These are phyloP conservation scores for Gymnopus androsaceus DNA, from an alignment of 1,284 basidiomycete species.

Conservation along the genomic window DNA sequence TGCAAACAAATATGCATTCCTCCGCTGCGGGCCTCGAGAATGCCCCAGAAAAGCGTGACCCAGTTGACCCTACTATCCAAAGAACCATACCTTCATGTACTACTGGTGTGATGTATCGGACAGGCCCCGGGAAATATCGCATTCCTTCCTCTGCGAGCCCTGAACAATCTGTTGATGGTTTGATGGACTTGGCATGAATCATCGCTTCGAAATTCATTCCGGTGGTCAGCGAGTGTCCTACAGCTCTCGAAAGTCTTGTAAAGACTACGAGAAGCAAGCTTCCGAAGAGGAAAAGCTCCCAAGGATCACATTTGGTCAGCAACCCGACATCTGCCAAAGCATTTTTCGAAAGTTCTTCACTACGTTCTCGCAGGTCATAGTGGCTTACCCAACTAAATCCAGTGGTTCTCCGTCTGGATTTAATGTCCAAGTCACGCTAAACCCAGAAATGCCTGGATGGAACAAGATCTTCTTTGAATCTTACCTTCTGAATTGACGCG, in stretches of 20 bases:
- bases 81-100: constrained; percentile 26
- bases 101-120: constrained; percentile 27
- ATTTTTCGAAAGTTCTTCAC: constrained; percentile 30
- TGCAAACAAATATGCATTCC: constrained; percentile 12
- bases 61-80: constrained; percentile 13
- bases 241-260: constrained; percentile 21
- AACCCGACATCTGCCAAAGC: constrained; percentile 26
- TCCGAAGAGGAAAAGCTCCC: constrained; percentile 19
- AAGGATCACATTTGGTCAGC: constrained; percentile 22
- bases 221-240: constrained; percentile 23
- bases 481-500: background rate
- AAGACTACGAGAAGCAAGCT: constrained; percentile 19
- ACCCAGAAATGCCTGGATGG: constrained; percentile 27
- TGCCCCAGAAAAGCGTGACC: constrained; percentile 12
- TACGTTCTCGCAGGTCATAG: constrained; percentile 17
- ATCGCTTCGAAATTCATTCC: constrained; percentile 26
- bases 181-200: constrained; percentile 29
- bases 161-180: constrained; percentile 25
- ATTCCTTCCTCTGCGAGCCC: constrained; percentile 19
- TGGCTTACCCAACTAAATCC: background rate
- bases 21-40: constrained; percentile 14
- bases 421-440: constrained; percentile 26
- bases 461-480: background rate
- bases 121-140: constrained; percentile 28
- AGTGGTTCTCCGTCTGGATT: constrained; percentile 11